Percentiles rank a stretch among this genome's conserved stretches.
Evolutionary conservation across 1,284 basidiomycete genomes (phyloP).

Genomic region (Pyrrhoderma noxium): DNA sequence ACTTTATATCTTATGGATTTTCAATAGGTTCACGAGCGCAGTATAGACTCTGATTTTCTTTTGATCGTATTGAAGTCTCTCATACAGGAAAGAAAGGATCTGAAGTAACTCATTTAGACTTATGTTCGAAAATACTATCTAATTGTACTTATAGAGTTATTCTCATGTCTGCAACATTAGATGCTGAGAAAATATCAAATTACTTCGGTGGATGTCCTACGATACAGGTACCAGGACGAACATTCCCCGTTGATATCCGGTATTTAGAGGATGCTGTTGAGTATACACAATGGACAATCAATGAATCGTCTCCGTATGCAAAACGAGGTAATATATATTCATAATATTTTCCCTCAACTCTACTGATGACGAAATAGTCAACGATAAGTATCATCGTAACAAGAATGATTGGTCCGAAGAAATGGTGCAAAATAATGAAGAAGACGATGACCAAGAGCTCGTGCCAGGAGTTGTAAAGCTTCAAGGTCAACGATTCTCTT

Average conservation of each 20-base stretch:
- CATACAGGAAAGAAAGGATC: constrained; percentile 68
- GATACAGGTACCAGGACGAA: constrained; percentile 90
- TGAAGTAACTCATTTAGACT: constrained; percentile 63
- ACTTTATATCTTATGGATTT: background rate
- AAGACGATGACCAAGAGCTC: constrained; percentile 61
- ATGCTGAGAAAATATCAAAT: constrained; percentile 88
- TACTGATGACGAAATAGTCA: constrained; percentile 28
- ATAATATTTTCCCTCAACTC: too few species aligned
- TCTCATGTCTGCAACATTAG: constrained; percentile 96
- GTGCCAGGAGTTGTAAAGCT: constrained; percentile 41
- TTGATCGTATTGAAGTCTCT: constrained; percentile 93
- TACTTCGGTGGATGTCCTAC: constrained; percentile 92
- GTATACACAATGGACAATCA: constrained; percentile 76
- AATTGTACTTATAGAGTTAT: constrained; percentile 56
- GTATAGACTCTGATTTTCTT: constrained; percentile 96
- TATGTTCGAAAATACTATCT: too few species aligned
- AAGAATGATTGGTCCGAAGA: constrained; percentile 79
- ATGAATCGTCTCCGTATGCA: constrained; percentile 83
- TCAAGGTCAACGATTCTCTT: constrained; percentile 62
- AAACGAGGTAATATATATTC: constrained; percentile 54
- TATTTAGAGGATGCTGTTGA: constrained; percentile 95
- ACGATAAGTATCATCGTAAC: constrained; percentile 57
- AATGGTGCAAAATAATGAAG: constrained; percentile 46
- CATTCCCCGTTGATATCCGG: constrained; percentile 86
- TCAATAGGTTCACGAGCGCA: constrained; percentile 76